Conservation (phyloP, 345 rosid species). For the Crucihimalaya himalaica region DNA sequence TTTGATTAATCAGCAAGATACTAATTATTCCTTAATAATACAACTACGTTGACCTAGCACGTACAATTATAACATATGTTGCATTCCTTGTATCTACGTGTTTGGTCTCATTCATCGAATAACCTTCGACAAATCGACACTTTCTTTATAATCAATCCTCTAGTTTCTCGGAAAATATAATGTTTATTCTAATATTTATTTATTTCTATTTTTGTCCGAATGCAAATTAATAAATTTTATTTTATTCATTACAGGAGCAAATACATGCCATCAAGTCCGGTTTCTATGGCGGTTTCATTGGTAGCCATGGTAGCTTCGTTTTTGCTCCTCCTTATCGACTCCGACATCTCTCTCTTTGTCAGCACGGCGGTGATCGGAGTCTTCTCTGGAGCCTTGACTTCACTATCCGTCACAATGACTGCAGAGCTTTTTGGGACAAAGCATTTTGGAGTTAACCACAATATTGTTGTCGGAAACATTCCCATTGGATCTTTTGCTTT, state of each 20-base stretch:
- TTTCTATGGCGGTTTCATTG: conserved; percentile 54
- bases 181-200: not conserved
- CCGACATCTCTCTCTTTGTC: conserved; percentile 46
- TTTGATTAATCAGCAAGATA: not conserved
- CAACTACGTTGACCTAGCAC: conserved; percentile 40
- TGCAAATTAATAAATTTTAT: not conserved
- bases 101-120: conserved; percentile 28
- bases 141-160: not conserved
- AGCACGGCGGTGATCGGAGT: conserved; percentile 74
- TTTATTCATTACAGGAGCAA: conserved; percentile 46
- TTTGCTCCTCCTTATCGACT: conserved; percentile 53
- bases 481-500: conserved; percentile 80
- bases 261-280: conserved; percentile 55
- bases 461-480: conserved; percentile 71
- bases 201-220: not conserved
- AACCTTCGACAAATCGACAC: conserved; percentile 15
- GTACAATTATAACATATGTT: conserved; percentile 30
- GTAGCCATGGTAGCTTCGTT: conserved; percentile 65
- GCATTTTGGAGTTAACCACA: conserved; percentile 82
- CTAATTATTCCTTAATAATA: conserved; percentile 19
- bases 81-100: conserved; percentile 35
- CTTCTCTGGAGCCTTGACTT: conserved; percentile 76
- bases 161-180: not conserved
- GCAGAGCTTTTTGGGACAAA: conserved; percentile 75
- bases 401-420: conserved; percentile 70